A percentile compares a stretch with the other conserved stretches of the same genome.
phyloP scores from a whole-genome alignment of 371 early-diverging fungal genomes.

The Rhizopus sp. region DNA sequence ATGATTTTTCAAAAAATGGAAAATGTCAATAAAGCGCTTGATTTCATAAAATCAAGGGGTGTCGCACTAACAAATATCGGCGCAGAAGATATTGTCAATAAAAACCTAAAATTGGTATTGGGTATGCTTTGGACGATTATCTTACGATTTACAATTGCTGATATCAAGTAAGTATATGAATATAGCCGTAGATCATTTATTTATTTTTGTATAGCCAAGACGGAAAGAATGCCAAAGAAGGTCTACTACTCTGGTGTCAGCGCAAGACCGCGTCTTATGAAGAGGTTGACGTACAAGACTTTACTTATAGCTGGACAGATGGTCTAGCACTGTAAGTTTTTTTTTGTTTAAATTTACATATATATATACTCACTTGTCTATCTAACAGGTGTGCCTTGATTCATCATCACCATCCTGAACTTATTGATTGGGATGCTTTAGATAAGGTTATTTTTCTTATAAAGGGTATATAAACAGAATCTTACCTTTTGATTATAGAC shows the following conservation, averaged over 20 bases:
- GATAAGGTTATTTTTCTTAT: constrained; percentile 56
- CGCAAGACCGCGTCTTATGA: constrained; percentile 88
- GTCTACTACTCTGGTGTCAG: constrained; percentile 96
- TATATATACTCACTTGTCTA: background rate
- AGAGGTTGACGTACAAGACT: constrained; percentile 83
- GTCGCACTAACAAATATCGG: constrained; percentile 94
- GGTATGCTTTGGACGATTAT: constrained; percentile 99
- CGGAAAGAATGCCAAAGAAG: constrained; percentile 91
- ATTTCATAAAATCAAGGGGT: constrained; percentile 86
- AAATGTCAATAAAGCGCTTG: constrained; percentile 93
- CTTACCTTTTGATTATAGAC: constrained; percentile 29
- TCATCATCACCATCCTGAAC: constrained; percentile 95
- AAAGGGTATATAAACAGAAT: background rate
- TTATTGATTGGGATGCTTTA: constrained; percentile 85
- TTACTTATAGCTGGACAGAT: constrained; percentile 91
- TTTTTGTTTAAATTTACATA: constrained; percentile 2
- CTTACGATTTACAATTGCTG: constrained; percentile 92
- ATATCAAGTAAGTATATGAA: constrained; percentile 65
- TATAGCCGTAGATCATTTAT: background rate
- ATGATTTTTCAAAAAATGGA: constrained; percentile 95
- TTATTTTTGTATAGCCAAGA: constrained; percentile 66
- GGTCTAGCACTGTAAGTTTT: constrained; percentile 87
- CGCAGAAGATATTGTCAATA: constrained; percentile 96
- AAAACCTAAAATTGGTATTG: constrained; percentile 92
- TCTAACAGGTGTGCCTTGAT: constrained; percentile 85